Evolutionary conservation across 139 green algal species (phyloP), one percentile per base, ranked within the genome.

Genomic region (Zygnema circumcarinatum): DNA sequence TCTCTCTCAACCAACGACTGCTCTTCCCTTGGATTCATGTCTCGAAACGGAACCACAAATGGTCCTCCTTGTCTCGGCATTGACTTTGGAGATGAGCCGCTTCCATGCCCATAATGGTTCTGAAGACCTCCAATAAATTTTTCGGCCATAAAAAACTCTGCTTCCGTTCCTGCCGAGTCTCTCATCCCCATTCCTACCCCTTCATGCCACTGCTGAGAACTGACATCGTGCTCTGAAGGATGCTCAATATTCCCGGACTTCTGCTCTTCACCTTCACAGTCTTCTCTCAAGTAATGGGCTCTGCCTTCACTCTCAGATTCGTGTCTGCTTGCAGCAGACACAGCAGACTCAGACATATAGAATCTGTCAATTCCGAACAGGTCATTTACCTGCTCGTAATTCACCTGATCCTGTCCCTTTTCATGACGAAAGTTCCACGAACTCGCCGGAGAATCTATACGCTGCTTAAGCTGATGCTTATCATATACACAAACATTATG

Each of bases 331-430:
- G 16, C 69, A 41, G 16, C 36, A 11, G 69, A 78, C 3, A 22
- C 52, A 3, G 62, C 31, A 36, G 79, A 86, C 82, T 3, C 39
- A 35, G 69, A 40, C 79, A 86, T 47, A 74, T 88, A 88, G 21
- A 67, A 88, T 40, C 25, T 36, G 38, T 88, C 73, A 22, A 88
- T 38, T 40, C 82, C 81, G 73, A 86, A 68, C 2, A 87, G 11
- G 33, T 88, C 33, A 31, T 74, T 87, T 7, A 87, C 74, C 62
- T 88, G 72, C 73, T 88, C 82, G 38, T 36, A 52, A 40, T 88
- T 85, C 39, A 87, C 39, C 69, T 78, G 47, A 16, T n/a, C n/a
- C n/a, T 84, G 76, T 83, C 41, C 36, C 31, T 16, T 81, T 21
- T 16, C 76, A 31, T 83, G 36, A n/a, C 76, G 73, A 22, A 25